A percentile compares a stretch with the other conserved stretches of the same genome.
Evolutionary conservation across 2,329 filamentous ascomycete genomes (phyloP).

Genomic region (Penicillium vulpinum): DNA sequence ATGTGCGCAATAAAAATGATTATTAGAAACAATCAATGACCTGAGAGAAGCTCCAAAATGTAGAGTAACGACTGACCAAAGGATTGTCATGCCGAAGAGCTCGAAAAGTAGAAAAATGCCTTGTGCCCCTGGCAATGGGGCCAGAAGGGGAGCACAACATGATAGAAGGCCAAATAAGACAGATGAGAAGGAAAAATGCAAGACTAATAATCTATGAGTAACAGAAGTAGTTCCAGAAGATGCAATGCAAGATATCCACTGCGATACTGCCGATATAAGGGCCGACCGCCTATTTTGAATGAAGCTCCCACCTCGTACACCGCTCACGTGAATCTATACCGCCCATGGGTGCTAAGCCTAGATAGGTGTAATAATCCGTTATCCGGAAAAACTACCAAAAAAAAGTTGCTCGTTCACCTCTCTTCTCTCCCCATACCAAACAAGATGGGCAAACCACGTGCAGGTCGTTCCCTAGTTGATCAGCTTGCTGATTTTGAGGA

Average conservation of each 20-base stretch:
- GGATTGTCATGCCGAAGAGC: conserved; percentile 79
- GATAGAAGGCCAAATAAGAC: background rate
- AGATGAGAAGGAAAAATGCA: background rate
- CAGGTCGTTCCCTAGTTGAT: conserved; percentile 55
- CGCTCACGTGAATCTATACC: conserved; percentile 4
- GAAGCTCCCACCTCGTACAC: background rate
- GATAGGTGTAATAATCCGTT: conserved; percentile 18
- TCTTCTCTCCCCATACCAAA: conserved; percentile 9
- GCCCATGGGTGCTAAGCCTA: conserved; percentile 11
- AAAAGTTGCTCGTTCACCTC: conserved; percentile 20
- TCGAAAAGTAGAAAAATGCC: conserved; percentile 58
- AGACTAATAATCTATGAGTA: background rate
- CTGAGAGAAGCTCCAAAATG: background rate
- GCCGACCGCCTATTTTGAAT: background rate
- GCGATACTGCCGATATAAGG: conserved; percentile 13
- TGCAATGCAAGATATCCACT: background rate
- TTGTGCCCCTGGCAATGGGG: conserved; percentile 35
- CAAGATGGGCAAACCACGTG: conserved; percentile 51
- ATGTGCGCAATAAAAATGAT: background rate
- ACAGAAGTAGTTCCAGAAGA: background rate
- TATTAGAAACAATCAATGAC: background rate
- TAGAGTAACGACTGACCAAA: conserved; percentile 55
- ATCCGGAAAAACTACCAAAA: conserved; percentile 26
- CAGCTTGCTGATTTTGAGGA: conserved; percentile 65
- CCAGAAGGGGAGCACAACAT: background rate